Conservation (phyloP, 176 grass and related monocot genomes). For the Hordeum marinum region DNA sequence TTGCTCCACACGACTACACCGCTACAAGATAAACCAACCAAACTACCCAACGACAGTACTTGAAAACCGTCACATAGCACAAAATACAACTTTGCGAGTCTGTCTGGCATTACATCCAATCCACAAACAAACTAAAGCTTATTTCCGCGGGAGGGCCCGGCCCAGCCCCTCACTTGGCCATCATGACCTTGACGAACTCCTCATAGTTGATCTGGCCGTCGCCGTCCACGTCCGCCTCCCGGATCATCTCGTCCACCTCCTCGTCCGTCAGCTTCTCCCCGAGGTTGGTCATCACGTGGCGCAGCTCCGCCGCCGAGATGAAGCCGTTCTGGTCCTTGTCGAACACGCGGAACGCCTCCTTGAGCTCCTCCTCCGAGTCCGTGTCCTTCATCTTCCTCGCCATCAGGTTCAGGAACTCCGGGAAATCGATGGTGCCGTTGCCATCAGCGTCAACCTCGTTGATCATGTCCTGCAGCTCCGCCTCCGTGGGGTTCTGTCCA, state of each 20-base stretch:
- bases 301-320: constrained; percentile 77
- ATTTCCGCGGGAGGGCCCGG: constrained; percentile 7
- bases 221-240: constrained; percentile 56
- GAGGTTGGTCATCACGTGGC: constrained; percentile 78
- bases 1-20: constrained; percentile 37
- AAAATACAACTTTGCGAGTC: constrained; percentile 30
- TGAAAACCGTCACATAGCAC: constrained; percentile 8
- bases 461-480: constrained; percentile 78
- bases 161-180: constrained; percentile 61
- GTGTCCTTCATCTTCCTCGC: constrained; percentile 77
- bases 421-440: constrained; percentile 71
- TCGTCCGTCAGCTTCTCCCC: constrained; percentile 68
- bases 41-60: constrained; percentile 13
- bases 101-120: neutral
- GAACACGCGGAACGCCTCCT: constrained; percentile 66
- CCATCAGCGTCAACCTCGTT: constrained; percentile 74
- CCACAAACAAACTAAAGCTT: constrained; percentile 6
- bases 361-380: constrained; percentile 70
- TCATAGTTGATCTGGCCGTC: constrained; percentile 80
- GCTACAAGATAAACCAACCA: constrained; percentile 11
- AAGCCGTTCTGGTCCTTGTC: constrained; percentile 77
- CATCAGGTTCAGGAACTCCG: constrained; percentile 75
- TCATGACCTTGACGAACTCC: constrained; percentile 73
- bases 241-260: constrained; percentile 73
- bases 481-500: constrained; percentile 70